Conservation (phyloP, 2,329 filamentous ascomycete genomes). For the Karstenula rhodostoma region DNA sequence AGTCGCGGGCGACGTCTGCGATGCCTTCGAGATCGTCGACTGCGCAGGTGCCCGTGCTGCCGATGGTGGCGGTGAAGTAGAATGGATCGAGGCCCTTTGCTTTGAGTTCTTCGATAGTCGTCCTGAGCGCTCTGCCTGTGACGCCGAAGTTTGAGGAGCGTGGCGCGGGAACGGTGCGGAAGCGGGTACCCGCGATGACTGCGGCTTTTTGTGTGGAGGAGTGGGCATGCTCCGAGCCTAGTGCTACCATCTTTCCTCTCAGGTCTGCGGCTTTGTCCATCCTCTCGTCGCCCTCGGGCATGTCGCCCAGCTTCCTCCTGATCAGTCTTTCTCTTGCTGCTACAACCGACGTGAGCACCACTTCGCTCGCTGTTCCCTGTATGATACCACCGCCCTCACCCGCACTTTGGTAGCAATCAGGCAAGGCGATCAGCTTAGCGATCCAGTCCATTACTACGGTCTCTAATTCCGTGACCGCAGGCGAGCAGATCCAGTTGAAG, state of each 20-base stretch:
- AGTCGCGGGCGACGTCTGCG: slow-evolving; percentile 61
- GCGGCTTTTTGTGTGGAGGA: slow-evolving; percentile 88
- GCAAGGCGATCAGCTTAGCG: slow-evolving; percentile 76
- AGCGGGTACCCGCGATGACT: slow-evolving; percentile 84
- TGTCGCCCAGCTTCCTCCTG: slow-evolving; percentile 56
- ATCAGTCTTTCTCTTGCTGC: slow-evolving; percentile 74
- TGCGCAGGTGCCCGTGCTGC: slow-evolving; percentile 88
- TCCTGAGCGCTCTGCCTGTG: slow-evolving; percentile 68
- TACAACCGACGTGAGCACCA: slow-evolving; percentile 84
- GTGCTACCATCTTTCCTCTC: slow-evolving; percentile 76
- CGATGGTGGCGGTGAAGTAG: slow-evolving; percentile 83
- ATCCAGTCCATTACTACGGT: slow-evolving; percentile 94
- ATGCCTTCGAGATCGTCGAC: slow-evolving; percentile 82
- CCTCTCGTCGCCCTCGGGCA: slow-evolving; percentile 46
- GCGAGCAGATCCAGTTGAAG: slow-evolving; percentile 97
- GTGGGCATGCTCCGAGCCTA: slow-evolving; percentile 82
- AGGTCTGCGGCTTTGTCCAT: slow-evolving; percentile 70
- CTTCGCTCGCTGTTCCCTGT: slow-evolving; percentile 88
- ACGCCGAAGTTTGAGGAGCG: slow-evolving; percentile 73
- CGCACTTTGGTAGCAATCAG: slow-evolving; percentile 75
- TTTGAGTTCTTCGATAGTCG: slow-evolving; percentile 70
- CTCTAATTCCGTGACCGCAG: slow-evolving; percentile 91
- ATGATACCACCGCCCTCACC: slow-evolving; percentile 90
- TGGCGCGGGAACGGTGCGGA: slow-evolving; percentile 70
- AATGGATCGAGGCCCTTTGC: slow-evolving; percentile 80